Evolutionary conservation across 1,139 yeast species (phyloP).

Genomic region (Hanseniaspora uvarum): DNA sequence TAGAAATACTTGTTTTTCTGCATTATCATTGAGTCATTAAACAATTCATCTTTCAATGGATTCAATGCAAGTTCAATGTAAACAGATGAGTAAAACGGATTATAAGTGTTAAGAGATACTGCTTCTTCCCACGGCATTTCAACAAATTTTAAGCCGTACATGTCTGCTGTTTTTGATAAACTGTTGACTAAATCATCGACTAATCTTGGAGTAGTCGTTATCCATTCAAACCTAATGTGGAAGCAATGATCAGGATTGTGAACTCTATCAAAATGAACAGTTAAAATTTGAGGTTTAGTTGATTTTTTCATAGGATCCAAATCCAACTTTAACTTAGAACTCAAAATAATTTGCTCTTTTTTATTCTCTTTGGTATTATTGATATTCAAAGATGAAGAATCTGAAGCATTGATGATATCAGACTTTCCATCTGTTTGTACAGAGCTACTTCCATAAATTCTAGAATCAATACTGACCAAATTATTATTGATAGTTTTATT

Average conservation of each 20-base stretch:
- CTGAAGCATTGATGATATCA: constrained; percentile 8
- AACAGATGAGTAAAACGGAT: constrained; percentile 83
- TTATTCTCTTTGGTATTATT: constrained; percentile 9
- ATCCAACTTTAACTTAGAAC: constrained; percentile 54
- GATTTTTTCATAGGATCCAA: constrained; percentile 67
- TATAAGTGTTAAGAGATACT: constrained; percentile 59
- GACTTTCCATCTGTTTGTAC: constrained; percentile 13
- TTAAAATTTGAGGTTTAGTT: constrained; percentile 64
- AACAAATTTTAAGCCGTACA: constrained; percentile 78
- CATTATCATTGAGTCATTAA: constrained; percentile 35
- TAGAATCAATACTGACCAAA: background rate
- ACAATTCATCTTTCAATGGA: constrained; percentile 58
- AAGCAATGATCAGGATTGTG: constrained; percentile 94
- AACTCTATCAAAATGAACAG: constrained; percentile 80
- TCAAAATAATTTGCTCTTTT: constrained; percentile 28
- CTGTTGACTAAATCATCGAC: constrained; percentile 78
- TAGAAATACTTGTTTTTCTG: constrained; percentile 47
- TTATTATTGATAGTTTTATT: background rate
- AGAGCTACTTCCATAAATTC: background rate
- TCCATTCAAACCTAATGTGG: constrained; percentile 86
- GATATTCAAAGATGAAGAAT: background rate
- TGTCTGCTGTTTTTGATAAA: constrained; percentile 74
- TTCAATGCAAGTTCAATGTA: constrained; percentile 52
- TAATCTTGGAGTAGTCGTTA: constrained; percentile 76
- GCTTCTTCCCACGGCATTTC: constrained; percentile 89